Evolutionary conservation across 768 basidiomycete genomes (phyloP).

Genomic region (Thelephora ganbajun): DNA sequence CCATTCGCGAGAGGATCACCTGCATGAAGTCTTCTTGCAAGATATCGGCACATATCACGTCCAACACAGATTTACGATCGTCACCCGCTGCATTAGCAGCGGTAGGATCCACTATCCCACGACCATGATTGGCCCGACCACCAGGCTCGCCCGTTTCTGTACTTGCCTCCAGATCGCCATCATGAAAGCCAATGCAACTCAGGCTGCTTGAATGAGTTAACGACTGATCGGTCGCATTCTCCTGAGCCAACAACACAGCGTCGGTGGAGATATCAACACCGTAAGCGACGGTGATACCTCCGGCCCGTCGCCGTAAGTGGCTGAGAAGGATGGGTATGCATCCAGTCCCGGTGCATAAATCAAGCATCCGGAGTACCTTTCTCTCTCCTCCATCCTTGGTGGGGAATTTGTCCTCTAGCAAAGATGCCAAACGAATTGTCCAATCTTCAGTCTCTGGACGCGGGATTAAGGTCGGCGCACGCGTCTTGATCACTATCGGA

Average conservation of each 20-base stretch:
- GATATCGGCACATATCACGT: neutral
- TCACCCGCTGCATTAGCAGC: too few relatives aligned
- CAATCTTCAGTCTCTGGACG: constrained; percentile 91
- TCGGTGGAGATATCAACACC: constrained; percentile 57
- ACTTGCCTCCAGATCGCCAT: too few relatives aligned
- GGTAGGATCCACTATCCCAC: too few relatives aligned
- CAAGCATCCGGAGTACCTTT: constrained; percentile 31
- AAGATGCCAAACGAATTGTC: constrained; percentile 45
- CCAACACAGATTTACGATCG: constrained; percentile 10
- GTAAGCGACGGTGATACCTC: constrained; percentile 36
- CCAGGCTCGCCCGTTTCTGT: neutral
- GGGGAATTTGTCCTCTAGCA: constrained; percentile 19
- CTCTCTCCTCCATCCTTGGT: constrained; percentile 16
- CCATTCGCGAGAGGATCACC: constrained; percentile 8
- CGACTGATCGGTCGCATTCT: constrained; percentile 22
- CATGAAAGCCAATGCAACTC: too few relatives aligned
- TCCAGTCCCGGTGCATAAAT: constrained; percentile 88
- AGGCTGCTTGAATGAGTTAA: constrained; percentile 3
- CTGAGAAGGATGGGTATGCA: constrained; percentile 84
- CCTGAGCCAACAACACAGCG: constrained; percentile 36
- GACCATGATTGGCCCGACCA: too few relatives aligned
- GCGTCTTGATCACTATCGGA: constrained; percentile 54
- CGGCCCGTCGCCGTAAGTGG: constrained; percentile 34
- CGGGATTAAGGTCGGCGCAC: constrained; percentile 82
- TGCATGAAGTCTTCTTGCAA: neutral